These are phyloP conservation scores for Auriscalpium microsporum DNA, from an alignment of 768 basidiomycete genomes.

Conservation along the genomic window DNA sequence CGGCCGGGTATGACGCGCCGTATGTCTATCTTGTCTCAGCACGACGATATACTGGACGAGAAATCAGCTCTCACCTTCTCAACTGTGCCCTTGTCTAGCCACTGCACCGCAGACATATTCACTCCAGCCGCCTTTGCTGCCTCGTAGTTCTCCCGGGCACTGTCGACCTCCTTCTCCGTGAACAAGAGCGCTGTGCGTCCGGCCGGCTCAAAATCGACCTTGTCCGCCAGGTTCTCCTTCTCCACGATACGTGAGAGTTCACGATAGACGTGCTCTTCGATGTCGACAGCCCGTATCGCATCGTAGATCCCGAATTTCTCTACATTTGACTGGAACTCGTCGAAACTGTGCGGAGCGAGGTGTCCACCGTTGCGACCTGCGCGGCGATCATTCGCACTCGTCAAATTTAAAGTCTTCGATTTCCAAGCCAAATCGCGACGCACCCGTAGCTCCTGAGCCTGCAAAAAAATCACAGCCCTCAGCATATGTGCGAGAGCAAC, in stretches of 20 bases:
- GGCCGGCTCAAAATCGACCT: constrained; percentile 56
- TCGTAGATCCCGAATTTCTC: constrained; percentile 42
- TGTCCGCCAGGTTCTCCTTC: constrained; percentile 31
- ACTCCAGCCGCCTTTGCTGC: constrained; percentile 48
- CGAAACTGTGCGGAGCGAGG: constrained; percentile 44
- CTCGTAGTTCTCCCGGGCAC: constrained; percentile 36
- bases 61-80: constrained; percentile 30
- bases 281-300: constrained; percentile 39
- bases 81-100: constrained; percentile 41
- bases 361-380: constrained; percentile 77
- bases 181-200: constrained; percentile 44
- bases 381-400: not conserved
- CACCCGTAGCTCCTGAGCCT: constrained; percentile 77
- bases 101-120: constrained; percentile 34
- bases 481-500: not conserved
- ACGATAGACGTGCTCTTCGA: constrained; percentile 51
- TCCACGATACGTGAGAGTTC: constrained; percentile 43
- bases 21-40: constrained; percentile 22
- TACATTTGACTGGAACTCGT: constrained; percentile 33
- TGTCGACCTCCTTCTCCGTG: constrained; percentile 34
- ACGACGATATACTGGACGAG: not conserved
- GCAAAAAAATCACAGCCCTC: constrained; percentile 1
- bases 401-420: not conserved
- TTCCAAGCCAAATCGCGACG: constrained; percentile 2
- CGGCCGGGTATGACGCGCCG: constrained; percentile 43